Base-by-base conservation (phyloP, 169 alveolate genomes). In the Theileria equi region DNA sequence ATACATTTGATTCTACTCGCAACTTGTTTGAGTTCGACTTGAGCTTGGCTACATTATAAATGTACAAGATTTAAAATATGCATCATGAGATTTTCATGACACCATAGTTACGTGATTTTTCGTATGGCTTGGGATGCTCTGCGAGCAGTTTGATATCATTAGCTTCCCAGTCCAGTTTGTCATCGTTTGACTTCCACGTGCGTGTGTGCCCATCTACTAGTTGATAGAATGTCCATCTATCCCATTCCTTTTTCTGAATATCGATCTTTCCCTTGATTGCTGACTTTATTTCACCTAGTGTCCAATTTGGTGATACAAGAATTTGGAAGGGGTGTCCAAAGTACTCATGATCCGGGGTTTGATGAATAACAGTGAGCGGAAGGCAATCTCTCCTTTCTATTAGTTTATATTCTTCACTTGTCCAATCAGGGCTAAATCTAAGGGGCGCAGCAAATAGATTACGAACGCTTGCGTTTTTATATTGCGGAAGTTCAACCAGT, bases 361-460 rank as follows among this genome's bases (percentile, higher is more conserved):
- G 86, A 28, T 77, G 86, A 47, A 57, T 19, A 8, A 77, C 81
- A n/a, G 77, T 59, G 13, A 77, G 77, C 2, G 62, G 61, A 13
- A 38, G 35, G 11, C 29, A 32, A 29, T 61, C 50, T 10, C 28
- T 47, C 31, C 43, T 58, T 5, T 31, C 19, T 1, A 86, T 43
- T 41, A 66, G 54, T 11, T 63, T 84, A 32, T 73, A 73, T 35
- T 87, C 88, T 38, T 81, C 88, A 48, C 54, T 64, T 0, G 90
- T 57, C 74, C 82, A 87, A 35, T 81, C 89, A 5, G 92, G 92
- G 38, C 78, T 90, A 54, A 87, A 62, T 32, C 92, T 35, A 7
- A 87, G 35, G 17, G 92, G 92, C 16, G 88, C 81, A 2, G 88
- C 79, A 29, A 79, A 72, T 7, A 79, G 40, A 64, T 82, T 87